Percentiles rank a stretch among this genome's conserved stretches.
Conservation (phyloP, 1,284 basidiomycete species). For the Cerioporus squamosus region DNA sequence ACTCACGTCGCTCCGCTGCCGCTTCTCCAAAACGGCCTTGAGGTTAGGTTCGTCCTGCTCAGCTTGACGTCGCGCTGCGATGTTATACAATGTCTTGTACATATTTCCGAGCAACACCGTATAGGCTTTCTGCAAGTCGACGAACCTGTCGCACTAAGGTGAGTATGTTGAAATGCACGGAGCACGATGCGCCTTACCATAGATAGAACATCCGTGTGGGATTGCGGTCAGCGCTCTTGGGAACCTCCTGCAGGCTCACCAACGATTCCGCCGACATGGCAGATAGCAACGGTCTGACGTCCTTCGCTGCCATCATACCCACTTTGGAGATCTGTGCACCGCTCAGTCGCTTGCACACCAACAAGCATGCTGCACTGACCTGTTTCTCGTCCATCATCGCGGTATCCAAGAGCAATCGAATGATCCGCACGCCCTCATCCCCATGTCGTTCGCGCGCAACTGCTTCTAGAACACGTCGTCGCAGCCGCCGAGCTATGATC, state of each 20-base stretch:
- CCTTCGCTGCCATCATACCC: conserved; percentile 90
- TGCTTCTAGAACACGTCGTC: conserved; percentile 77
- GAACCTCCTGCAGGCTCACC: conserved; percentile 90
- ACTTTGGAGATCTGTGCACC: conserved; percentile 83
- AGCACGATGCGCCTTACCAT: conserved; percentile 59
- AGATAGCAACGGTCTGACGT: conserved; percentile 82
- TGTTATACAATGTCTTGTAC: conserved; percentile 90
- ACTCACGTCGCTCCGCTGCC: conserved; percentile 80
- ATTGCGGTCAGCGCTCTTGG: conserved; percentile 86
- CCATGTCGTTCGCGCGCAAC: conserved; percentile 87
- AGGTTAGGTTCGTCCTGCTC: conserved; percentile 72
- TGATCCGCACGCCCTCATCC: conserved; percentile 82
- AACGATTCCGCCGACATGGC: conserved; percentile 80
- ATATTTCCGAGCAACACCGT: conserved; percentile 74
- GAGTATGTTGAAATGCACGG: background rate
- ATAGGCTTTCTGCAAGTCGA: conserved; percentile 84
- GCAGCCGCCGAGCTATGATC: conserved; percentile 72
- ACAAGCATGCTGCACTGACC: conserved; percentile 46
- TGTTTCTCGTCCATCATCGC: conserved; percentile 98
- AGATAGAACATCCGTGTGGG: conserved; percentile 87
- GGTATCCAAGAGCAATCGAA: conserved; percentile 82
- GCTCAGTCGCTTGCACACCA: background rate
- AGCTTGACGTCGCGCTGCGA: conserved; percentile 68
- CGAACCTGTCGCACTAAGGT: conserved; percentile 56
- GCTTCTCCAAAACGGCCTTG: conserved; percentile 76